Evolutionary conservation across 1,284 basidiomycete species (phyloP).

Genomic region (Flammula alnicola): DNA sequence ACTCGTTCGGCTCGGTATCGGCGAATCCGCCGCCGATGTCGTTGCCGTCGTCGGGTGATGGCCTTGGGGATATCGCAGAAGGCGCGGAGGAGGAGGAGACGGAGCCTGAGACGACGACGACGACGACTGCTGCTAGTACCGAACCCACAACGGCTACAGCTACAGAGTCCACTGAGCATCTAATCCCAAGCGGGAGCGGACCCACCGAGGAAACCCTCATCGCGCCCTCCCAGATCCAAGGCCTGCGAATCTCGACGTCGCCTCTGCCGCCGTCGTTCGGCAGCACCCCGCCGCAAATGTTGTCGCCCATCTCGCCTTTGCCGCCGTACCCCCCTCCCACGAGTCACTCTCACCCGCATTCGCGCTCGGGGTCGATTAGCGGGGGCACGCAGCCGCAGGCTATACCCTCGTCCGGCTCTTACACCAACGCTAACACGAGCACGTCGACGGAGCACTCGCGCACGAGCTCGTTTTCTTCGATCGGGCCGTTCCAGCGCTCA

Average conservation of each 20-base stretch:
- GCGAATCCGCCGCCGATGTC: conserved; percentile 17
- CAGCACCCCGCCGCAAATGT: conserved; percentile 25
- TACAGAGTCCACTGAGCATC: conserved; percentile 2
- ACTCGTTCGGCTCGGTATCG: conserved; percentile 21
- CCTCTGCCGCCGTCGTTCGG: conserved; percentile 26
- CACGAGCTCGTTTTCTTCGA: conserved; percentile 33
- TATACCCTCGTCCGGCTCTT: conserved; percentile 14
- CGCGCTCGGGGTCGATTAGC: conserved; percentile 4
- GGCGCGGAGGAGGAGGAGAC: conserved; percentile 44
- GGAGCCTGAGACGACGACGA: conserved; percentile 12
- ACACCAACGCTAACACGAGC: conserved; percentile 15
- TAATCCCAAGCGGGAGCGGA: not conserved
- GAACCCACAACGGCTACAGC: conserved; percentile 17
- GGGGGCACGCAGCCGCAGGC: conserved; percentile 5
- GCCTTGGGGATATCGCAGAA: conserved; percentile 58
- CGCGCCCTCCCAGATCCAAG: conserved; percentile 56
- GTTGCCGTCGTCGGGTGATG: conserved; percentile 38
- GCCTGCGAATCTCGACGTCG: conserved; percentile 59
- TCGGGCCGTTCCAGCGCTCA: conserved; percentile 35
- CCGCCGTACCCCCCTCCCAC: conserved; percentile 30
- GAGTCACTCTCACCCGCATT: conserved; percentile 1
- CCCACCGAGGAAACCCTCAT: conserved; percentile 24
- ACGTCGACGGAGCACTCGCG: conserved; percentile 35
- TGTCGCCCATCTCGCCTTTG: conserved; percentile 33
- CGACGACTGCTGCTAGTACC: conserved; percentile 50